Evolutionary conservation across 2,329 filamentous ascomycete species (phyloP).

Genomic region (Diatrype stigma): DNA sequence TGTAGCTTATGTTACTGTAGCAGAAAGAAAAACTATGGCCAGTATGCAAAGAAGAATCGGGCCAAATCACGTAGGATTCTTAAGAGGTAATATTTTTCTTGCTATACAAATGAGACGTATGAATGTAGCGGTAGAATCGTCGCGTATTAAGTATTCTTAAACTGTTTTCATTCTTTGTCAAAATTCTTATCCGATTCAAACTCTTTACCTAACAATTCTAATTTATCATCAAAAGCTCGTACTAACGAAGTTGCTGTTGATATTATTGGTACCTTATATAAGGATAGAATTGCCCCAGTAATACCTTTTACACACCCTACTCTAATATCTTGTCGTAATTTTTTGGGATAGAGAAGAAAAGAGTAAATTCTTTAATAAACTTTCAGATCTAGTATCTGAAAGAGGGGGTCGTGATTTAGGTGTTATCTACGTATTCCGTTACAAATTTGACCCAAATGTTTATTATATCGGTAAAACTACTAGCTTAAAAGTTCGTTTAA

Average conservation of each 20-base stretch:
- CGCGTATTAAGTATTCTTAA: background rate
- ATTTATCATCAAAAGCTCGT: no score
- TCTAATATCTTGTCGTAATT: conserved; percentile 10
- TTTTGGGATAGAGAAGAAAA: conserved; percentile 7
- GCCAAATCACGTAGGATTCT: conserved; percentile 16
- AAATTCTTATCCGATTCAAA: background rate
- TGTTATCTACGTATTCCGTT: conserved; percentile 8
- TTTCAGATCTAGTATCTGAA: conserved; percentile 2
- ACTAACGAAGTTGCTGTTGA: no score
- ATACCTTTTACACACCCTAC: conserved; percentile 6
- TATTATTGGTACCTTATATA: conserved; percentile 6
- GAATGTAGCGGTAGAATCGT: conserved; percentile 1
- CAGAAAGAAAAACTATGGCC: conserved; percentile 20
- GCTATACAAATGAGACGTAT: no score
- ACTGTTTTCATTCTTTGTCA: background rate
- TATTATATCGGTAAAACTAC: conserved; percentile 11
- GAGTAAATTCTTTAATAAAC: conserved; percentile 8
- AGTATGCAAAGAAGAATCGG: conserved; percentile 19
- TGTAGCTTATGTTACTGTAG: conserved; percentile 29
- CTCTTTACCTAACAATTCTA: background rate
- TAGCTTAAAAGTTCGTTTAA: conserved; percentile 8
- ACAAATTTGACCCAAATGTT: conserved; percentile 7
- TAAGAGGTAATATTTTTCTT: no score
- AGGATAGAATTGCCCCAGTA: conserved; percentile 4
- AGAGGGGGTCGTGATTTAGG: background rate